Evolutionary conservation across 2,329 filamentous ascomycete species (phyloP), one percentile per base, ranked within the genome.

Genomic region (Penicillium capsulatum): DNA sequence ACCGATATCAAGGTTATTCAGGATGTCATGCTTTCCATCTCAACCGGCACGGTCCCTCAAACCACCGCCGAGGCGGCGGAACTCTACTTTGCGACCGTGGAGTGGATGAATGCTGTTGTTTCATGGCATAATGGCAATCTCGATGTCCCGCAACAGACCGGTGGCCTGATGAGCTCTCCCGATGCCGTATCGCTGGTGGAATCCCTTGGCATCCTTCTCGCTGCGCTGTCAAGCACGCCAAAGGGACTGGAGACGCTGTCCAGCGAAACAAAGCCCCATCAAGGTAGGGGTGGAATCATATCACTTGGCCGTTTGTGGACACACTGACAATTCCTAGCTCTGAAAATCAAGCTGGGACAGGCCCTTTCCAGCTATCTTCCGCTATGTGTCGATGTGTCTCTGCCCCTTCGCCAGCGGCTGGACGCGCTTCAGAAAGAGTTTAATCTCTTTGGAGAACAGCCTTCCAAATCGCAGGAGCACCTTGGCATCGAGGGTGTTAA

Each of bases 381-480:
- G 8, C 53, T 68, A n/a, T 69, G 64, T 39, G 57, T 58, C 16
- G 61, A 61, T 22, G 55, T 68, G 4, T 68, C 66, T 13, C 42
- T 65, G 38, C 61, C 63, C 6, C 50, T 69, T 16, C 58, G 65
- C 2, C 64, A 63, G 34, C 53, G 66, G 14, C 48, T 69, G 20
- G 66, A 68, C 44, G 47, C 53, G 16, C 38, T 69, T 30, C 66
- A 68, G 40, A 69, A 69, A 36, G 64, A 62, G 29, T 69, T 68
- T 31, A 60, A 60, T 41, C 45, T 69, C n/a, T 67, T 63, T 37
- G 59, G 59, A 5, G 53, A 73, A 58, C 55, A 66, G 54, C 40
- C 65, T 52, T 58, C 67, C 48, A 69, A 68, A 41, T 29, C 56
- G 8, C 55, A 74, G 31, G 64, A 70, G 28, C 67, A 70, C 7